Evolutionary conservation across 768 basidiomycete species (phyloP), one percentile per base, ranked within the genome.

Genomic region (Xerocomellus intermedius): DNA sequence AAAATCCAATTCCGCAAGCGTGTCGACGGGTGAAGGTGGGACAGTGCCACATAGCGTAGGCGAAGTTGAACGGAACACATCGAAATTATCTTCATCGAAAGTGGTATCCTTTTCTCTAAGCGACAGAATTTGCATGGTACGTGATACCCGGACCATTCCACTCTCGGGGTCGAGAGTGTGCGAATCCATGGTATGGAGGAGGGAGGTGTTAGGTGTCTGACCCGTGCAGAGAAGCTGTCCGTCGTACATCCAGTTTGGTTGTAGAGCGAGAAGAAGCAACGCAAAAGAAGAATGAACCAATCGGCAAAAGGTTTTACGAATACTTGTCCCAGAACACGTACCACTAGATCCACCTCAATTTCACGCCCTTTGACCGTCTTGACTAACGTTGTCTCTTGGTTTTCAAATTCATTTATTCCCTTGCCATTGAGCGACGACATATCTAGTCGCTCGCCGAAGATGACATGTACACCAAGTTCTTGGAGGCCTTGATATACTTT

Each of bases 211-310:
- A 17, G 83, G 83, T 8, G 61, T 69, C 65, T 86, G 85, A 8
- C 85, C 85, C 0, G 83, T 85, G 59, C 84, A 85, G 1, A 84
- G 69, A 10, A 85, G 76, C 82, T 83, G 38, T 42, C 19, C 5
- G 41, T 41, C 2, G 16, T 52, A 12, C 16, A 28, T 35, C 36
- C 30, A 26, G 14, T 58, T 30, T 28, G 37, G 8, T 41, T 16
- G 35, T 4, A 13, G 35, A 42, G 21, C 22, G 19, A 35, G 21
- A 28, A 13, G 49, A 39, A 33, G n/a, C n/a, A 24, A 54, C n/a
- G 9, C 22, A 28, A 44, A 32, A 22, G 57, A 39, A 4, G 14
- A 33, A 36, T 37, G 5, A 46, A 8, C 14, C 3, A 17, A 17
- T 35, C 9, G 5, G 47, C 5, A 7, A 46, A 30, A 26, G 2